Conservation (phyloP, 2,329 filamentous ascomycete genomes). For the Amauroascus verrucosus region DNA sequence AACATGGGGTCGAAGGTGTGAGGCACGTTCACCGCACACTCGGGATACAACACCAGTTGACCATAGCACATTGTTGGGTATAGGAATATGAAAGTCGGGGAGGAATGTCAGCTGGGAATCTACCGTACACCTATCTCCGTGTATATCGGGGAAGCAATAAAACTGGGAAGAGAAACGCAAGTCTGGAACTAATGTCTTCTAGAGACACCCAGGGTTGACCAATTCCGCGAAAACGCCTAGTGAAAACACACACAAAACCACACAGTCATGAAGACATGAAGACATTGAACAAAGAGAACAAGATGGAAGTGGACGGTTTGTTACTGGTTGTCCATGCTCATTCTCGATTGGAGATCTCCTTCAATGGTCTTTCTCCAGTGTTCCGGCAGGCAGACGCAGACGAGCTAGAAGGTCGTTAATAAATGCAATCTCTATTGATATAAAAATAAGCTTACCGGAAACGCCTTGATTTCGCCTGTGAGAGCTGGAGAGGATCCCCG, state of each 20-base stretch:
- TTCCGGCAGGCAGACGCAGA: slow-evolving; percentile 89
- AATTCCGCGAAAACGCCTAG: slow-evolving; percentile 7
- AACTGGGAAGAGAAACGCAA: background rate
- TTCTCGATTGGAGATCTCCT: slow-evolving; percentile 46
- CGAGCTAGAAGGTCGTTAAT: slow-evolving; percentile 41
- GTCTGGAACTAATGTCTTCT: background rate
- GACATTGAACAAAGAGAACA: background rate
- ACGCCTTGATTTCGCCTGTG: slow-evolving; percentile 86
- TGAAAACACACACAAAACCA: background rate
- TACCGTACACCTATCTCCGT: background rate
- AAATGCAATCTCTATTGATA: background rate
- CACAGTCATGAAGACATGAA: slow-evolving; percentile 10
- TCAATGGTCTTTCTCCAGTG: slow-evolving; percentile 97
- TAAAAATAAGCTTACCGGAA: slow-evolving; percentile 46
- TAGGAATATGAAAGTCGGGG: background rate
- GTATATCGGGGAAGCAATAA: background rate
- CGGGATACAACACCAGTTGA: too few species aligned
- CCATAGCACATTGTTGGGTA: too few species aligned
- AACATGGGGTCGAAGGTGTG: too few species aligned
- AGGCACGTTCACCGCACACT: too few species aligned
- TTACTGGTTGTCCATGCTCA: slow-evolving; percentile 8
- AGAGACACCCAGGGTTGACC: background rate
- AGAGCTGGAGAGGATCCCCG: slow-evolving; percentile 52
- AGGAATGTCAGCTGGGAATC: background rate
- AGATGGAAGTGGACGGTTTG: background rate